phyloP scores from a whole-genome alignment of 306 rosid species.

The Datisca glomerata region DNA sequence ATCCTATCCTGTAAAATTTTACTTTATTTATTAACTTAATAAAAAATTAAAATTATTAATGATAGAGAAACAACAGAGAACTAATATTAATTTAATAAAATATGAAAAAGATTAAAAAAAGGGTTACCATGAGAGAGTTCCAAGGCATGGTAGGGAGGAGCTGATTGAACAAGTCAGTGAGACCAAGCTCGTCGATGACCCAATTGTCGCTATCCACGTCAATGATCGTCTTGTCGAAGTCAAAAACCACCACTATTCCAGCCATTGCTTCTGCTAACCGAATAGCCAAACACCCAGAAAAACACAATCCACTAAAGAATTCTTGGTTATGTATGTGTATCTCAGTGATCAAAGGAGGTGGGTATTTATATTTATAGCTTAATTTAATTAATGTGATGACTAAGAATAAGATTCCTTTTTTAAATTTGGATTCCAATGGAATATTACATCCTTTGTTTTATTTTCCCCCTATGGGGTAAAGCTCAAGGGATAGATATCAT shows the following conservation, averaged over 20 bases:
- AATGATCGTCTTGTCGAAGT: constrained; percentile 65
- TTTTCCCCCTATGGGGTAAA: too few species aligned
- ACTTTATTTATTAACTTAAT: too few species aligned
- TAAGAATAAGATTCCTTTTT: too few species aligned
- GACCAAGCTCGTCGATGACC: constrained; percentile 54
- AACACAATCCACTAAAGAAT: not conserved
- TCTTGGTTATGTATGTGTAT: not conserved
- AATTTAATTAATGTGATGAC: too few species aligned
- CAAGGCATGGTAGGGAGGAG: constrained; percentile 71
- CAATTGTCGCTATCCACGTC: constrained; percentile 70
- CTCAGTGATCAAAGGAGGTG: not conserved
- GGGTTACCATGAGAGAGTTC: constrained; percentile 64
- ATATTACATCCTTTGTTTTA: too few species aligned
- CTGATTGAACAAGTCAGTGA: constrained; percentile 44
- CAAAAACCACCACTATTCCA: constrained; percentile 37
- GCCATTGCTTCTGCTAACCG: constrained; percentile 18
- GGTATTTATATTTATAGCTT: constrained; percentile 48
- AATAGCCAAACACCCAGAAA: constrained; percentile 3
- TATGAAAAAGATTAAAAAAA: not conserved
- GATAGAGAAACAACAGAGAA: not conserved
- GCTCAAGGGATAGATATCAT: too few species aligned
- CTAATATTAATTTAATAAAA: too few species aligned
- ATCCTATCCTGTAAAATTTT: constrained; percentile 52
- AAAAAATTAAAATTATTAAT: too few species aligned
- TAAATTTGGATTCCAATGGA: constrained; percentile 29